Base-by-base conservation (phyloP, 1,284 basidiomycete genomes). In the Trametes versicolor region DNA sequence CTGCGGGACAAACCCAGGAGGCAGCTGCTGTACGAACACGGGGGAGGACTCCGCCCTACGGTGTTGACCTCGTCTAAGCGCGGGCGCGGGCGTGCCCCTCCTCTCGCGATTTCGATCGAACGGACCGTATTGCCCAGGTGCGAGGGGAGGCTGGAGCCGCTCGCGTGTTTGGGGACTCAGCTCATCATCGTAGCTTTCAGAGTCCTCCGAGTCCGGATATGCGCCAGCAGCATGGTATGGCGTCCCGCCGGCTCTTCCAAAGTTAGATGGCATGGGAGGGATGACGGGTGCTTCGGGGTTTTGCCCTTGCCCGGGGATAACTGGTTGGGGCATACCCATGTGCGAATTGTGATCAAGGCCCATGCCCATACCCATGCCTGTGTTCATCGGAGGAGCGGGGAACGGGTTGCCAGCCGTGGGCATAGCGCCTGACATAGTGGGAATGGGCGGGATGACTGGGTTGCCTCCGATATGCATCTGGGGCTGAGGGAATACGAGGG, bases 121-220 rank as follows among this genome's bases (percentile, higher is more conserved):
- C 13, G 67, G 69, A 4, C 70, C 72, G 54, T 73, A 73, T 62
- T 71, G 72, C 1, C 72, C 71, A 12, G 70, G 72, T 0, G 60
- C 65, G 9, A 71, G 64, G 5, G 63, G 63, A 9, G 66, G 67
- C 51, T 66, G 72, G 56, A 72, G 66, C 4, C 61, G 63, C 49
- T 54, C 62, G n/a, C 64, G 67, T 5, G 60, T 60, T 39, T 68
- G 65, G 10, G 68, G 58, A 4, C 61, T 64, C n/a, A 66, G 58
- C 5, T 65, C 58, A 47, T 66, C 65, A 8, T 52, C 60, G 51
- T 61, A 51, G 9, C 58, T 48, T 2, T 61, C 56, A 13, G 66
- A 57, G 17, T 60, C 53, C 5, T 53, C 39, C 19, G 61, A 60
- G 49, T 59, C 59, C 32, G 49, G 53, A 2, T 53, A 41, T 8